Conservation (phyloP, 78 protist species). For the Dictyostelium citrinum region DNA sequence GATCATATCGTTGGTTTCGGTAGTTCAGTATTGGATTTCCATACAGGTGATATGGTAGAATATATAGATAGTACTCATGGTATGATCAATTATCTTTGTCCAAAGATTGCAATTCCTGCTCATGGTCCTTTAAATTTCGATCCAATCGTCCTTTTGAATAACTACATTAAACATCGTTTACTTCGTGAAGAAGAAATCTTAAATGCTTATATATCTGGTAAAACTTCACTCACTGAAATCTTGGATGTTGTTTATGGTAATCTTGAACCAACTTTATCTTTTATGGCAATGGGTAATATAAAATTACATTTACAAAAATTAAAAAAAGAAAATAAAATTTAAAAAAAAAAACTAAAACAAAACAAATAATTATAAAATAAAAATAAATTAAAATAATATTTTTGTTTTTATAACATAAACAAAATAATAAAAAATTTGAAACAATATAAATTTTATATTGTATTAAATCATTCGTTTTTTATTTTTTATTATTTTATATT, state of each 20-base stretch:
- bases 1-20: constrained; percentile 73
- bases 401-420: too few species aligned
- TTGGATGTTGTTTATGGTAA: constrained; percentile 7
- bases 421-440: too few species aligned
- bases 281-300: constrained; percentile 40
- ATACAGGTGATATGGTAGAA: constrained; percentile 32
- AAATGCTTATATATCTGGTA: constrained; percentile 38
- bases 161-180: constrained; percentile 41
- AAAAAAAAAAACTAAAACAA: background rate
- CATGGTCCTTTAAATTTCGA: constrained; percentile 48
- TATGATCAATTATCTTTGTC: constrained; percentile 28
- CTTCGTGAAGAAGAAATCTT: constrained; percentile 37
- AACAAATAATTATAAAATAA: too few species aligned
- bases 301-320: constrained; percentile 36
- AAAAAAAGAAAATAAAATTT: constrained; percentile 24
- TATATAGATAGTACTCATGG: constrained; percentile 21
- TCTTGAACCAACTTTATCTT: constrained; percentile 39
- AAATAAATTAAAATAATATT: too few species aligned
- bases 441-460: too few species aligned
- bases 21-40: constrained; percentile 17
- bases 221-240: constrained; percentile 12
- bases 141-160: constrained; percentile 17
- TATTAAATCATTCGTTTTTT: too few species aligned
- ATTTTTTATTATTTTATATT: too few species aligned
- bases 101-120: constrained; percentile 65